phyloP scores from a whole-genome alignment of 225 moss, liverwort and hornwort genomes.

The Ulota crispa region DNA sequence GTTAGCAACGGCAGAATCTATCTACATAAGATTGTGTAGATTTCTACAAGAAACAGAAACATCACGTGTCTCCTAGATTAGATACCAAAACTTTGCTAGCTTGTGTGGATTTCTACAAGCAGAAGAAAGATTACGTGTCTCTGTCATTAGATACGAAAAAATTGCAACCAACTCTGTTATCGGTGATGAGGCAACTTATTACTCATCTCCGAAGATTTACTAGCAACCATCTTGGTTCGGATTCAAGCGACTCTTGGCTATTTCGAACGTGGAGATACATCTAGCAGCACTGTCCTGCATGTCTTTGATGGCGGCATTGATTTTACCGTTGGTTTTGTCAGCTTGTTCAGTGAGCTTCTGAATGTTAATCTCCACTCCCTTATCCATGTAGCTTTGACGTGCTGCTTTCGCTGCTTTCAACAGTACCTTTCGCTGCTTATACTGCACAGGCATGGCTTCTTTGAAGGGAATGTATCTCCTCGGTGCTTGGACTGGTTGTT shows the following conservation, averaged over 20 bases:
- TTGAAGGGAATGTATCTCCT: constrained; percentile 12
- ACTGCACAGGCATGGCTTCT: neutral
- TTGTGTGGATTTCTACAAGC: neutral
- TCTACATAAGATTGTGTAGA: neutral
- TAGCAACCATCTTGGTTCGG: neutral
- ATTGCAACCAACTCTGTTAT: no score
- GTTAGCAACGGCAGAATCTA: no score
- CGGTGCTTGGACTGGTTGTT: neutral
- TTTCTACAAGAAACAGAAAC: neutral
- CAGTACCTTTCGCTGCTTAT: constrained; percentile 5
- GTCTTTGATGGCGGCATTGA: neutral
- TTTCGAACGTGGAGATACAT: neutral
- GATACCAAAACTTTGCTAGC: no score
- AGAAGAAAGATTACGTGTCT: neutral
- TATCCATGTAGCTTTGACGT: neutral
- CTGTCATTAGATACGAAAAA: no score
- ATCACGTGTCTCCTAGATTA: neutral
- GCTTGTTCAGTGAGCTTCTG: neutral
- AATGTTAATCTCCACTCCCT: neutral
- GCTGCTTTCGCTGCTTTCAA: neutral
- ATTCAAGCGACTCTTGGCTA: neutral
- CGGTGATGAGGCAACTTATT: neutral
- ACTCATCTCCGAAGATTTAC: neutral
- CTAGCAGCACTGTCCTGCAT: neutral
- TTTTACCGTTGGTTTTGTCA: neutral